Conservation (phyloP, 257 asterid species). For the Ajuga chamaepitys region DNA sequence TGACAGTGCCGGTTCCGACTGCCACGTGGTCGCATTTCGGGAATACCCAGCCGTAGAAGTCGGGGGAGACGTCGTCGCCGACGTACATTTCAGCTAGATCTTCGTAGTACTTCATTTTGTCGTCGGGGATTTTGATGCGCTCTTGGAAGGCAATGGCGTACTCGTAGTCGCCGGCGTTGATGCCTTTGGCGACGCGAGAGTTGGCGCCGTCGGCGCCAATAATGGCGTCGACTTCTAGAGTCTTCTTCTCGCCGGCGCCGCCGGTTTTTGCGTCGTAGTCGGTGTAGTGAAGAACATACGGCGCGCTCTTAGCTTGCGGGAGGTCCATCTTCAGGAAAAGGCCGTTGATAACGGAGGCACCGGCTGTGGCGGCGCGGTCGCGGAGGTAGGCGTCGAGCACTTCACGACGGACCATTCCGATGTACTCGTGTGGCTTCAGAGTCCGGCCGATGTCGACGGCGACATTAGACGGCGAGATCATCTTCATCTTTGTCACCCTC, state of each 20-base stretch:
- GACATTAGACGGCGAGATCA: conserved; percentile 92
- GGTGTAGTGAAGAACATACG: conserved; percentile 67
- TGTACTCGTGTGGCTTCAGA: conserved; percentile 82
- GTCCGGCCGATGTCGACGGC: conserved; percentile 89
- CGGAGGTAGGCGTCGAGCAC: conserved; percentile 82
- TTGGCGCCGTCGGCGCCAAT: conserved; percentile 98
- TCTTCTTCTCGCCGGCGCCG: conserved; percentile 62
- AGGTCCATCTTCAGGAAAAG: conserved; percentile 75
- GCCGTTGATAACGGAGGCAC: conserved; percentile 77
- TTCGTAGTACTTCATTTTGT: conserved; percentile 81
- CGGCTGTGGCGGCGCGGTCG: conserved; percentile 65
- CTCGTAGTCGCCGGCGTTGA: conserved; percentile 84
- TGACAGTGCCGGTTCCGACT: conserved; percentile 91
- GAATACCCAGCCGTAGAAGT: conserved; percentile 94
- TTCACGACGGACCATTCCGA: conserved; percentile 97
- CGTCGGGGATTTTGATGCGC: conserved; percentile 73
- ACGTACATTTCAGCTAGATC: conserved; percentile 84
- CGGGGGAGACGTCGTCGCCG: conserved; percentile 91
- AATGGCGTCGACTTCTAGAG: conserved; percentile 74
- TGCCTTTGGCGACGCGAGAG: conserved; percentile 81
- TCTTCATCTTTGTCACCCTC: conserved; percentile 81
- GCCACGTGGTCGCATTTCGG: conserved; percentile 97
- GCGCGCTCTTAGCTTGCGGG: conserved; percentile 42
- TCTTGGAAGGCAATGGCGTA: conserved; percentile 97
- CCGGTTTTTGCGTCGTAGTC: conserved; percentile 57